phyloP scores from a whole-genome alignment of 108 stramenopile genomes.

The Epipyxis sp. region DNA sequence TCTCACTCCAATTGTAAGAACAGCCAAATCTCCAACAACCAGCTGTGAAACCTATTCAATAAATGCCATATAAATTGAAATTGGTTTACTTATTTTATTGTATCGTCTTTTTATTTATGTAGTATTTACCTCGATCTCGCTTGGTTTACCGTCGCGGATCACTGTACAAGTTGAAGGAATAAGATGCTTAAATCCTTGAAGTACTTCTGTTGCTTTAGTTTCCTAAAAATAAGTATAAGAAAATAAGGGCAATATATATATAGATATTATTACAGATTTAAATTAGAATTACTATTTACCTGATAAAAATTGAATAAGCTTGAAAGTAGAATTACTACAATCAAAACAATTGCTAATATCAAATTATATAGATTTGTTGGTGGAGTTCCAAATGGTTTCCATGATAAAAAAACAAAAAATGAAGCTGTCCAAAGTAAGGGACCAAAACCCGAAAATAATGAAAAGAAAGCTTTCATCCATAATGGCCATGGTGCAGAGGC shows the following conservation, averaged over 20 bases:
- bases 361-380: constrained; percentile 28
- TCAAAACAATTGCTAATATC: constrained; percentile 20
- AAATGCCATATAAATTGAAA: neutral
- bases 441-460: constrained; percentile 5
- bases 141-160: neutral
- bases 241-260: neutral
- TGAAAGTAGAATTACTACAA: constrained; percentile 8
- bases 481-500: neutral
- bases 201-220: neutral
- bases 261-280: neutral
- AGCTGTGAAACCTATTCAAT: neutral
- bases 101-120: neutral
- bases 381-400: constrained; percentile 30
- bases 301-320: too few species aligned
- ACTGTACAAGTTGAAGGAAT: neutral
- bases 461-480: neutral
- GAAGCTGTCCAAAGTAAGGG: constrained; percentile 26
- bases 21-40: neutral
- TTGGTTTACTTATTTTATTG: neutral
- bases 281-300: constrained; percentile 9
- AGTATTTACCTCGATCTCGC: neutral
- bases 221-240: neutral
- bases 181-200: neutral
- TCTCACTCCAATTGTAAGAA: neutral
- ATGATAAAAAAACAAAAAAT: constrained; percentile 17